Conservation (phyloP, 306 rosid genomes). For the Hippophae tibetana region DNA sequence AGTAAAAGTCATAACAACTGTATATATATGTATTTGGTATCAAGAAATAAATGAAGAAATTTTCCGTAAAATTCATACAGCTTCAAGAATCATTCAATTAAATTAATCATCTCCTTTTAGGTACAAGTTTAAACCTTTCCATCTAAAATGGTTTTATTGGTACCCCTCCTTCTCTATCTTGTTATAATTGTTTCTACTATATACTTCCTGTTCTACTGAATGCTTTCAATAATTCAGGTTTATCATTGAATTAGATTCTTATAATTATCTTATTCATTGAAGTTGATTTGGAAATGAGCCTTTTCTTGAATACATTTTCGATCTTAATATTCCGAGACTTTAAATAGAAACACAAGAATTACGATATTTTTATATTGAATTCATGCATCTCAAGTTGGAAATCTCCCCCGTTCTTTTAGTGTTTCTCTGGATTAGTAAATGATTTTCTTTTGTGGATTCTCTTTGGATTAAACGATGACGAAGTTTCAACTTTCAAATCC, state of each 20-base stretch:
- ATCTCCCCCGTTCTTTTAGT: not conserved
- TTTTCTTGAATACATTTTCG: too few species aligned
- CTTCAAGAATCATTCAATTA: not conserved
- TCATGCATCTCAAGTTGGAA: not conserved
- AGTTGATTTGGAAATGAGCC: too few species aligned
- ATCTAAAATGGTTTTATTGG: not conserved
- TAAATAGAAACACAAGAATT: too few species aligned
- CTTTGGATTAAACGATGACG: not conserved
- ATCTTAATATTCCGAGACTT: too few species aligned
- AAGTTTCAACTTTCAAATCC: not conserved
- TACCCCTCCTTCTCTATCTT: not conserved
- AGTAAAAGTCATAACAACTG: too few species aligned
- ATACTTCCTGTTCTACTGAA: not conserved
- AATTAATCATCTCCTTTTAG: not conserved
- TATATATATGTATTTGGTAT: too few species aligned
- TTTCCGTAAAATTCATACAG: too few species aligned
- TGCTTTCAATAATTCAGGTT: not conserved
- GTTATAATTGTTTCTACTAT: not conserved
- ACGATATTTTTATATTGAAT: too few species aligned
- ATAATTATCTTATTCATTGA: too few species aligned
- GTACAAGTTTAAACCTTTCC: conserved; percentile 3
- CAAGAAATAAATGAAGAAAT: too few species aligned
- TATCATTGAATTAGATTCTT: too few species aligned
- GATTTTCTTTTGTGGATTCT: not conserved
- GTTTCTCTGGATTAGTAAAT: too few species aligned